These are phyloP conservation scores for Corrigiola litoralis DNA, from an alignment of 179 eudicot genomes.

Conservation along the genomic window DNA sequence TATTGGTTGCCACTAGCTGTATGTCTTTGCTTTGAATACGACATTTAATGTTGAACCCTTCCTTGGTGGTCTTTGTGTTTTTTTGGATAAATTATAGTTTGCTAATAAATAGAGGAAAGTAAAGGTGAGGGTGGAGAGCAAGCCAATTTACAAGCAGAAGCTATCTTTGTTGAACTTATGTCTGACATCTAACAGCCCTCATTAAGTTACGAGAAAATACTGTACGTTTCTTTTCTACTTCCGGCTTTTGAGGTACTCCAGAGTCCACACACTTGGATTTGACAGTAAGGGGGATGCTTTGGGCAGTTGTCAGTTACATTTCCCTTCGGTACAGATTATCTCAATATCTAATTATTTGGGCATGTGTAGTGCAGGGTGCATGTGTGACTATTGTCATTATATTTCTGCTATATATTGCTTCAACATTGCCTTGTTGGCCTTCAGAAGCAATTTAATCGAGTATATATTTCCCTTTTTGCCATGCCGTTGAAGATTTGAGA, in stretches of 20 bases:
- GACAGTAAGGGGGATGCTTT: neutral
- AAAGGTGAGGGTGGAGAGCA: neutral
- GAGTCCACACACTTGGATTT: too few relatives aligned
- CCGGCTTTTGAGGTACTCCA: too few relatives aligned
- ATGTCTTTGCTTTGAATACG: neutral
- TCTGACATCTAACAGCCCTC: neutral
- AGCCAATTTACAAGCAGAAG: neutral
- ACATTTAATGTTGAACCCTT: neutral
- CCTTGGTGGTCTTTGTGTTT: neutral
- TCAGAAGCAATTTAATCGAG: neutral
- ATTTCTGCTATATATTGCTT: neutral
- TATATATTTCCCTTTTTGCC: neutral
- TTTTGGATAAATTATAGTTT: neutral
- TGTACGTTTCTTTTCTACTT: too few relatives aligned
- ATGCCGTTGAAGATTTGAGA: too few relatives aligned
- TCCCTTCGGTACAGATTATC: neutral
- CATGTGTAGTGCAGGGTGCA: neutral
- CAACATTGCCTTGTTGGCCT: neutral
- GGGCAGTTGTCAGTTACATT: neutral
- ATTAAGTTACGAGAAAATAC: neutral
- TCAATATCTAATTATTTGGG: neutral
- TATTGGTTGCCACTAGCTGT: neutral
- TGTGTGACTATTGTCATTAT: neutral
- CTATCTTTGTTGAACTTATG: neutral
- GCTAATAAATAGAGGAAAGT: neutral